A percentile compares a stretch with the other conserved stretches of the same genome.
Conservation (phyloP, 495 filamentous ascomycete genomes). For the Melanomma pulvis-pyrius region DNA sequence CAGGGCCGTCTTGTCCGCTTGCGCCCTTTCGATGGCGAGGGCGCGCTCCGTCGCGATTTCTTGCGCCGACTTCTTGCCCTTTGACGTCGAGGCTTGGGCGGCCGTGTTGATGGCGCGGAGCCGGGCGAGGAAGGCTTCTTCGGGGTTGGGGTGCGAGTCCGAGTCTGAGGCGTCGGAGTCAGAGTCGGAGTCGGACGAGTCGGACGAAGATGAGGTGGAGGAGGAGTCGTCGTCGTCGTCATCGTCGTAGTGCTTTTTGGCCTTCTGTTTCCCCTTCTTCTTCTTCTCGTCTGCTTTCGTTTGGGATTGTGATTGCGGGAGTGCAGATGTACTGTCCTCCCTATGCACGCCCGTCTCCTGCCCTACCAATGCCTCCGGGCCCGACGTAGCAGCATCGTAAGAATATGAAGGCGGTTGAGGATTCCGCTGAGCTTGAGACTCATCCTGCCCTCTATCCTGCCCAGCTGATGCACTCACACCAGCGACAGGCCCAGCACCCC, state of each 20-base stretch:
- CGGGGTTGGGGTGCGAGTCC: conserved; percentile 3
- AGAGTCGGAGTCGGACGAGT: conserved; percentile 22
- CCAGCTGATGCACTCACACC: background rate
- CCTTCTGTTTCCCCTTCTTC: conserved; percentile 9
- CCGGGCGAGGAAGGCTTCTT: conserved; percentile 6
- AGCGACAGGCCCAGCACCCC: conserved; percentile 16
- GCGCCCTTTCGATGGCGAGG: conserved; percentile 26
- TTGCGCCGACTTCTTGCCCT: conserved; percentile 30
- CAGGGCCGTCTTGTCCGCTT: conserved; percentile 5
- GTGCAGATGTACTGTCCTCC: background rate
- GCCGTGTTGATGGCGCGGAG: conserved; percentile 27
- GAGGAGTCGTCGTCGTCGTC: conserved; percentile 11
- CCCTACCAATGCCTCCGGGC: background rate
- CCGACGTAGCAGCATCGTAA: background rate
- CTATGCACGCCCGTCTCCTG: conserved; percentile 20
- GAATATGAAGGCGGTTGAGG: too few species aligned
- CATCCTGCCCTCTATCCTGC: background rate
- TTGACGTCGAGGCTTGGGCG: background rate
- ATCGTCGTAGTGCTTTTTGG: conserved; percentile 7
- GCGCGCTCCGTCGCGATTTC: conserved; percentile 18
- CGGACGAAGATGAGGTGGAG: conserved; percentile 3
- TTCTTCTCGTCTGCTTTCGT: background rate
- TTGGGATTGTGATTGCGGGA: background rate
- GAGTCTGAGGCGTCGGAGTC: conserved; percentile 11
- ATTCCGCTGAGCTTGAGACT: background rate